Conservation (phyloP, 148 eudicot species). For the Hydrangea macrophylla region DNA sequence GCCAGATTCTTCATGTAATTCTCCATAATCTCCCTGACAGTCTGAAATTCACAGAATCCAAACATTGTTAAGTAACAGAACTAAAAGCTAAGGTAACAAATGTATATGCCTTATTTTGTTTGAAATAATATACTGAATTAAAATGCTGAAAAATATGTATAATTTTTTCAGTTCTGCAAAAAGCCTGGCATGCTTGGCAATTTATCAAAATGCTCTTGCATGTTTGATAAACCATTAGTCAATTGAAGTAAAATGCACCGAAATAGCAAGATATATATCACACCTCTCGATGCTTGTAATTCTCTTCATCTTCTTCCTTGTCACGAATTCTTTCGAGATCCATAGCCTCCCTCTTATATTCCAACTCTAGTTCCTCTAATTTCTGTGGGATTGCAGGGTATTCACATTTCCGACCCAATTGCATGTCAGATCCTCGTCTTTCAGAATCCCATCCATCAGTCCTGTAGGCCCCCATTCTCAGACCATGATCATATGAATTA, state of each 20-base stretch:
- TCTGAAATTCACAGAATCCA: slow-evolving; percentile 36
- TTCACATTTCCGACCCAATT: slow-evolving; percentile 46
- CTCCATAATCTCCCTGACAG: slow-evolving; percentile 63
- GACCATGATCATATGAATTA: slow-evolving; percentile 62
- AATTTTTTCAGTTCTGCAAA: neutral
- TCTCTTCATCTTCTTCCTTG: slow-evolving; percentile 90
- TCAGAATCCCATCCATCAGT: slow-evolving; percentile 69
- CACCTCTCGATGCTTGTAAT: slow-evolving; percentile 89
- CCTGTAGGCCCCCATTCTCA: slow-evolving; percentile 47
- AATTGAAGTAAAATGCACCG: neutral
- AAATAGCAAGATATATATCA: neutral
- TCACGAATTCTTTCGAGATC: slow-evolving; percentile 77
- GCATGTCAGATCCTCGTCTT: slow-evolving; percentile 54
- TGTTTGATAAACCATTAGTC: neutral
- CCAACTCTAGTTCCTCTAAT: slow-evolving; percentile 82
- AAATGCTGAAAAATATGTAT: neutral
- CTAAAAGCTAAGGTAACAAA: neutral
- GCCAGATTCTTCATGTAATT: slow-evolving; percentile 50
- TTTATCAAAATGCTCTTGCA: neutral
- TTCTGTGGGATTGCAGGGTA: slow-evolving; percentile 43
- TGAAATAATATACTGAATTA: no score
- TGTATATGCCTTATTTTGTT: no score
- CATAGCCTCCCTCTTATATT: slow-evolving; percentile 69
- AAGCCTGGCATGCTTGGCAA: neutral
- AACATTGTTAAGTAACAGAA: slow-evolving; percentile 10